Conservation (phyloP, 306 rosid genomes). For the Corylus americana region DNA sequence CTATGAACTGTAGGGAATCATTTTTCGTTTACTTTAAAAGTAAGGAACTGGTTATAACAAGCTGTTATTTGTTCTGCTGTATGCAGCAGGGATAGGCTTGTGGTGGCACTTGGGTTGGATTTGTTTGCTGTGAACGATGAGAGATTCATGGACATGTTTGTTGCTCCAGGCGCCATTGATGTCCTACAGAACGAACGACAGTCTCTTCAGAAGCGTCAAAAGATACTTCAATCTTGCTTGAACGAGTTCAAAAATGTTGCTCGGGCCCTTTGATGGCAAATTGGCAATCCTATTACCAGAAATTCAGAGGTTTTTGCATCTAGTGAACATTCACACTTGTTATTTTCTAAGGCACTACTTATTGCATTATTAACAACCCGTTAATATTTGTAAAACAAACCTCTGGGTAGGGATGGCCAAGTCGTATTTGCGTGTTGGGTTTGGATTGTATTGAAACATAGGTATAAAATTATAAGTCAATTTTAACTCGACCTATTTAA, state of each 20-base stretch:
- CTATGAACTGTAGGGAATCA: neutral
- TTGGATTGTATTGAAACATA: no score
- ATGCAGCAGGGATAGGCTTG: conserved; percentile 79
- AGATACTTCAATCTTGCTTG: conserved; percentile 83
- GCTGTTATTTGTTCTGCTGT: conserved; percentile 1
- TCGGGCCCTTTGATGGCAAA: conserved; percentile 53
- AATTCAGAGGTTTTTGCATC: conserved; percentile 29
- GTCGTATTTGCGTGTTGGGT: no score
- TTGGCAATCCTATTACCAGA: neutral
- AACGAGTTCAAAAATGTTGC: conserved; percentile 78
- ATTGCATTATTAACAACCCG: neutral
- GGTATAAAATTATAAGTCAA: no score
- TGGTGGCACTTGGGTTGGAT: conserved; percentile 81
- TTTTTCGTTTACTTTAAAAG: neutral
- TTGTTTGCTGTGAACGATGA: conserved; percentile 92
- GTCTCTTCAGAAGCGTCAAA: conserved; percentile 80
- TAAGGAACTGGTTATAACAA: neutral
- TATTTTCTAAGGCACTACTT: neutral
- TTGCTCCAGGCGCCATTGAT: conserved; percentile 87
- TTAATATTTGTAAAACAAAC: neutral
- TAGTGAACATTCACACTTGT: conserved; percentile 25
- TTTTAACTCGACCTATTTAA: no score
- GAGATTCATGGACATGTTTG: conserved; percentile 94
- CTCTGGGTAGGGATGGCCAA: no score
- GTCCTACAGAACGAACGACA: conserved; percentile 62